Percentiles rank a stretch among this genome's conserved stretches.
Conservation (phyloP, 305 asterid genomes). For the Plantago coronopus region DNA sequence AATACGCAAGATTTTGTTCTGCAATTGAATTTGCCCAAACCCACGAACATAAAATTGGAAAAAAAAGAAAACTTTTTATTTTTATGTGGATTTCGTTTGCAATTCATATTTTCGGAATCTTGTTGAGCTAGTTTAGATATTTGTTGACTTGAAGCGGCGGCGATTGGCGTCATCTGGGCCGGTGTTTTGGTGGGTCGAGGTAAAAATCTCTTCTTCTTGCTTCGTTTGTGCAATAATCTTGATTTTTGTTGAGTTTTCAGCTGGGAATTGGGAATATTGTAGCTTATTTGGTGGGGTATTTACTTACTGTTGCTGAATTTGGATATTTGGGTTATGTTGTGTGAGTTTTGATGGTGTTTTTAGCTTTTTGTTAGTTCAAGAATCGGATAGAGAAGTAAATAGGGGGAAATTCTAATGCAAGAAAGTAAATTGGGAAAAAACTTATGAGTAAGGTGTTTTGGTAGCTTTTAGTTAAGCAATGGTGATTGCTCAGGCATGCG, state of each 20-base stretch:
- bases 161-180: conserved; percentile 23
- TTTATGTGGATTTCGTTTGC: conserved; percentile 11
- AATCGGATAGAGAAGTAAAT: no score
- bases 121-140: conserved; percentile 17
- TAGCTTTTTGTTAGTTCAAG: no score
- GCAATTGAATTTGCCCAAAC: neutral
- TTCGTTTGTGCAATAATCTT: neutral
- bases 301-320: no score
- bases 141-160: conserved; percentile 24
- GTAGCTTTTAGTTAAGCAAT: no score
- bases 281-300: conserved; percentile 14
- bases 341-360: no score
- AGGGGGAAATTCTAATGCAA: no score
- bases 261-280: neutral
- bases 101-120: conserved; percentile 1
- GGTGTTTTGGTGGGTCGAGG: conserved; percentile 21
- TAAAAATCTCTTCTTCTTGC: conserved; percentile 12
- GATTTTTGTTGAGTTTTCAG: conserved; percentile 16
- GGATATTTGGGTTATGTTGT: no score
- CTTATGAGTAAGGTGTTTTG: no score
- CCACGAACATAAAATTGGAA: conserved; percentile 12
- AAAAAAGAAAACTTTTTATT: neutral
- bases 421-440: no score
- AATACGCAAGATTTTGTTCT: no score
- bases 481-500: no score